Evolutionary conservation across 1,139 yeast species (phyloP).

Genomic region (Trichomonascaceae sp.): DNA sequence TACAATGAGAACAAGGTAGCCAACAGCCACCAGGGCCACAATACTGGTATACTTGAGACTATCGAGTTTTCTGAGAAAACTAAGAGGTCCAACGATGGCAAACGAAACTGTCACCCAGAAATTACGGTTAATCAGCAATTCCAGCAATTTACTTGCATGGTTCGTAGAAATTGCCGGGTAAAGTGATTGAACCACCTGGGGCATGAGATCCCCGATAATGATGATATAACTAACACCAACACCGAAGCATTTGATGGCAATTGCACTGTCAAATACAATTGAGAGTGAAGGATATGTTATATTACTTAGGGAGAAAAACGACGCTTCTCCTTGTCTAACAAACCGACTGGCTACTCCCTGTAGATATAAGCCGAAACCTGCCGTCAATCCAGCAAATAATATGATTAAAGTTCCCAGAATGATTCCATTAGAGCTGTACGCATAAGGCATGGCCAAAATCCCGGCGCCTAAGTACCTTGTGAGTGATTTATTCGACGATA

Average conservation of each 20-base stretch:
- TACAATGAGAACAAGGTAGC: slow-evolving; percentile 70
- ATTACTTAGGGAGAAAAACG: slow-evolving; percentile 78
- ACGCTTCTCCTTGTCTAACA: slow-evolving; percentile 68
- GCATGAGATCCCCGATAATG: slow-evolving; percentile 86
- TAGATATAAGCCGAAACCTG: slow-evolving; percentile 73
- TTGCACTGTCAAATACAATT: slow-evolving; percentile 77
- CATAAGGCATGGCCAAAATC: slow-evolving; percentile 84
- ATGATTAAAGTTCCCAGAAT: slow-evolving; percentile 61
- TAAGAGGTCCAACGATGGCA: slow-evolving; percentile 60
- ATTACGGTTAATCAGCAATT: slow-evolving; percentile 27
- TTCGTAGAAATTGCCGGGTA: slow-evolving; percentile 15
- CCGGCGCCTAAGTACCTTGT: slow-evolving; percentile 64
- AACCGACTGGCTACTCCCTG: slow-evolving; percentile 70
- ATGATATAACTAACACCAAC: slow-evolving; percentile 86
- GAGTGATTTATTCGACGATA: not conserved
- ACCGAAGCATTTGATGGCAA: slow-evolving; percentile 88
- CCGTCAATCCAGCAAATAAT: slow-evolving; percentile 65
- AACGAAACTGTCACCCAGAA: slow-evolving; percentile 49
- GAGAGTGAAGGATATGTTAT: slow-evolving; percentile 81
- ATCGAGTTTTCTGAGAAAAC: slow-evolving; percentile 68
- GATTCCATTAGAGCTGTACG: slow-evolving; percentile 80
- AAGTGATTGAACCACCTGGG: slow-evolving; percentile 38
- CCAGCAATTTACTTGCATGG: slow-evolving; percentile 8
- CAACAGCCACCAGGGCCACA: slow-evolving; percentile 77
- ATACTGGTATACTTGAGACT: slow-evolving; percentile 80